phyloP scores from a whole-genome alignment of 2,329 filamentous ascomycete genomes.

The Scytalidium lignicola region DNA sequence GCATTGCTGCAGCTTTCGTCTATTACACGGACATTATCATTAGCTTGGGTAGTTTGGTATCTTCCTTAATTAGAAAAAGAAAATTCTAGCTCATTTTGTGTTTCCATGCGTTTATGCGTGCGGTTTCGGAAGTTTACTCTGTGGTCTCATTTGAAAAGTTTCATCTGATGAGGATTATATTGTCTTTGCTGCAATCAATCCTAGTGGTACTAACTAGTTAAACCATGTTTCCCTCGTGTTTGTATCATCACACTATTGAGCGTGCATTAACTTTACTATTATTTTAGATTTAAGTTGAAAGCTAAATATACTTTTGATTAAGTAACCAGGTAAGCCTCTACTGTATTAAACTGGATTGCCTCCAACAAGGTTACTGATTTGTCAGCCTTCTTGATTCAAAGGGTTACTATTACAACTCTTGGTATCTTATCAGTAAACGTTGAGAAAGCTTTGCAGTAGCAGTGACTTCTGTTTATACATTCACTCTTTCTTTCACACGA shows the following conservation, averaged over 20 bases:
- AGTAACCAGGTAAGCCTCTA: constrained; percentile 72
- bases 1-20: not conserved
- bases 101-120: too few relatives aligned
- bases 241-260: not conserved
- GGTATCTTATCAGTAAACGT: constrained; percentile 72
- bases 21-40: not conserved
- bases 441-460: constrained; percentile 55
- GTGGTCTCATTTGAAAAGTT: not conserved
- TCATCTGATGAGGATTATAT: not conserved
- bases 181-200: not conserved
- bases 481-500: constrained; percentile 45
- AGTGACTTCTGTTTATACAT: constrained; percentile 56
- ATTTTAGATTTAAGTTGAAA: constrained; percentile 66
- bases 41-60: not conserved
- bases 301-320: constrained; percentile 76
- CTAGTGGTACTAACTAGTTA: not conserved
- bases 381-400: constrained; percentile 68
- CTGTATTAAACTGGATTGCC: constrained; percentile 77
- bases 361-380: constrained; percentile 71
- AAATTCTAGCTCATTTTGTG: not conserved
- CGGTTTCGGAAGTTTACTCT: not conserved
- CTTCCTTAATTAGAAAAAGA: not conserved
- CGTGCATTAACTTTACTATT: not conserved
- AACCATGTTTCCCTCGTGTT: not conserved
- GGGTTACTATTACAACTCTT: constrained; percentile 54